Conservation (phyloP, 164 flowering plant genomes). For the Stephania japonica region DNA sequence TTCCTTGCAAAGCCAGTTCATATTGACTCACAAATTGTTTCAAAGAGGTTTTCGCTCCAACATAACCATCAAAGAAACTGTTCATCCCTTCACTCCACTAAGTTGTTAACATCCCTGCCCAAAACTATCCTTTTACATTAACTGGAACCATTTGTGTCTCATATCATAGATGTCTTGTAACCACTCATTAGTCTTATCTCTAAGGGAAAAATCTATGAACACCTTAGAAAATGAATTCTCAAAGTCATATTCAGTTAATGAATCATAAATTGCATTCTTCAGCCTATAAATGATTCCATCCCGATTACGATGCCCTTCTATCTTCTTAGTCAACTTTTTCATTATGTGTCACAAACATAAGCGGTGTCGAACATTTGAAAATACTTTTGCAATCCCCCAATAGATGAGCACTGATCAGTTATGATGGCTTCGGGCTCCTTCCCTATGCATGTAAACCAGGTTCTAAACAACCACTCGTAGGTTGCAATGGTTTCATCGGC, state of each 20-base stretch:
- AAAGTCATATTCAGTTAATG: no score
- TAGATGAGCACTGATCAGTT: background rate
- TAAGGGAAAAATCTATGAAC: no score
- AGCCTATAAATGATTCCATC: no score
- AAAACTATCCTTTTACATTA: background rate
- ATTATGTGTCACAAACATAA: background rate
- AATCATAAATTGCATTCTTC: no score
- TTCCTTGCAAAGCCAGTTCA: background rate
- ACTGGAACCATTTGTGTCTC: background rate
- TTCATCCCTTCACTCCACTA: background rate
- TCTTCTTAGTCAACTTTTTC: background rate
- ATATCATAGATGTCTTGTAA: background rate
- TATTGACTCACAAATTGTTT: constrained; percentile 1
- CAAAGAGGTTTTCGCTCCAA: background rate
- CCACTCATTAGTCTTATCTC: no score
- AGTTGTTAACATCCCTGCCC: constrained; percentile 1
- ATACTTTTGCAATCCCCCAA: background rate
- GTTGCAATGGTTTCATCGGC: no score
- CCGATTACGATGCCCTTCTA: no score
- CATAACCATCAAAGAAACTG: background rate
- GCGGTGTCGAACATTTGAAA: background rate
- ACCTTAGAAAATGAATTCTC: no score
- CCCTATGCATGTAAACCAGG: no score
- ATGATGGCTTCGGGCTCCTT: no score
- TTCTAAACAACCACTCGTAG: no score